phyloP scores from a whole-genome alignment of 1,284 basidiomycete genomes.

The Sanghuangporus weigelae region DNA sequence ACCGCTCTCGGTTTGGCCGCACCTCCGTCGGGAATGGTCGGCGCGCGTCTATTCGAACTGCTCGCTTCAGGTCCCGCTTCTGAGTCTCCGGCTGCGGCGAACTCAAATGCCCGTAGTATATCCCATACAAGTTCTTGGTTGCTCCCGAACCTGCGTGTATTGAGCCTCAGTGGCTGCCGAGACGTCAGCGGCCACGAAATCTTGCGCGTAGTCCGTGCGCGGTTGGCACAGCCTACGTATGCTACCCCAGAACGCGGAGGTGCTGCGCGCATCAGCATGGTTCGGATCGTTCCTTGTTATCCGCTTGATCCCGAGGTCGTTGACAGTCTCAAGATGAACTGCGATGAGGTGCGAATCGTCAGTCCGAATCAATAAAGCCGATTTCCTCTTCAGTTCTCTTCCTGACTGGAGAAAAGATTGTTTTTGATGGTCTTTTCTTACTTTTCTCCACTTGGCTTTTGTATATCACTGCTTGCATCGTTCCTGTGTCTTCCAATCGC shows the following conservation, averaged over 20 bases:
- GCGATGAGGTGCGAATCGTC: constrained; percentile 12
- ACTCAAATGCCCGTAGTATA: not conserved
- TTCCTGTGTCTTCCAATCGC: not conserved
- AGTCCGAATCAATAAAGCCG: not conserved
- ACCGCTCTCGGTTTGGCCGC: constrained; percentile 28
- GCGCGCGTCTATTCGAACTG: constrained; percentile 28
- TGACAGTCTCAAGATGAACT: constrained; percentile 2
- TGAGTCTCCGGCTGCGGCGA: not conserved
- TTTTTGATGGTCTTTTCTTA: not conserved
- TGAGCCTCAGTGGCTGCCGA: constrained; percentile 27
- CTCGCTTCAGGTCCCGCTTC: constrained; percentile 21
- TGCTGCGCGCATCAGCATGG: constrained; percentile 6
- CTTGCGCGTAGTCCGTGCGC: constrained; percentile 25
- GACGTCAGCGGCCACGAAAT: constrained; percentile 32
- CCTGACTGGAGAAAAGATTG: not conserved
- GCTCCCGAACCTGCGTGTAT: constrained; percentile 27
- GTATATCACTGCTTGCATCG: not conserved
- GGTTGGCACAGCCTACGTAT: constrained; percentile 4
- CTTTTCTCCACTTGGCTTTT: not conserved
- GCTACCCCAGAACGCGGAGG: not conserved
- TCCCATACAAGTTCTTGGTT: constrained; percentile 24
- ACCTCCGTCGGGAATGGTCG: constrained; percentile 25
- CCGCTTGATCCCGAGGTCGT: constrained; percentile 10
- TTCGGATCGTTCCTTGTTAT: constrained; percentile 12
- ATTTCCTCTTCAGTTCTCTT: not conserved